Evolutionary conservation across 1,139 yeast species (phyloP).

Genomic region (Geotrichum siamense): DNA sequence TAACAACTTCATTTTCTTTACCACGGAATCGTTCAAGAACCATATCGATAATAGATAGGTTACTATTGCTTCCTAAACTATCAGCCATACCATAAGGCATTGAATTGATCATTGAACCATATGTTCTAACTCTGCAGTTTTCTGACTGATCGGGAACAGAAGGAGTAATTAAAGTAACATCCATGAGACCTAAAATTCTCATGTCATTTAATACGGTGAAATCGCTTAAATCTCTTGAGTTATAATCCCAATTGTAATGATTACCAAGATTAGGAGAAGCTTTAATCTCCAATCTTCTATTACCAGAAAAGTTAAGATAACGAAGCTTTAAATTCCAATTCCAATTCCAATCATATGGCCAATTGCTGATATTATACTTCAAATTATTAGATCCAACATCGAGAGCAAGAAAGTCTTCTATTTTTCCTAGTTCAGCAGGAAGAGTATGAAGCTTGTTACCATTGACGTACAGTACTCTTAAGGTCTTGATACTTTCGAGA

Average conservation of each 20-base stretch:
- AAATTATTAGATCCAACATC: conserved; percentile 90
- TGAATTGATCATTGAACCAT: conserved; percentile 70
- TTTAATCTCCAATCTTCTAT: conserved; percentile 80
- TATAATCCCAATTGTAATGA: conserved; percentile 17
- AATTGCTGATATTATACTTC: conserved; percentile 86
- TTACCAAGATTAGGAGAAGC: conserved; percentile 43
- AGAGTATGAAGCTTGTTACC: conserved; percentile 78
- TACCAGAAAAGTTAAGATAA: conserved; percentile 85
- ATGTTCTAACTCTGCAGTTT: conserved; percentile 81
- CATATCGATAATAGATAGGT: conserved; percentile 71
- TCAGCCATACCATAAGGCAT: conserved; percentile 91
- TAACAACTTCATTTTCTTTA: conserved; percentile 60
- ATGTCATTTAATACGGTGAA: conserved; percentile 65
- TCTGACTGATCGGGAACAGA: conserved; percentile 82
- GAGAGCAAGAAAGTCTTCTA: conserved; percentile 55
- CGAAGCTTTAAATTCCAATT: conserved; percentile 68
- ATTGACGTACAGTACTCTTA: conserved; percentile 63
- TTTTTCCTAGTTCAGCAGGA: conserved; percentile 84
- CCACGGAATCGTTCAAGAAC: conserved; percentile 87
- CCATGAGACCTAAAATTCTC: conserved; percentile 79
- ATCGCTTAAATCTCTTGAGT: conserved; percentile 54
- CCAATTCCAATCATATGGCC: conserved; percentile 99
- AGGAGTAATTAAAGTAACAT: conserved; percentile 79
- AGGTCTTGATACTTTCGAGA: conserved; percentile 51
- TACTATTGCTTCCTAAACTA: conserved; percentile 61